Percentiles rank a stretch among this genome's conserved stretches.
phyloP scores from a whole-genome alignment of 2,329 filamentous ascomycete species.

The Pseudogymnoascus sp. region DNA sequence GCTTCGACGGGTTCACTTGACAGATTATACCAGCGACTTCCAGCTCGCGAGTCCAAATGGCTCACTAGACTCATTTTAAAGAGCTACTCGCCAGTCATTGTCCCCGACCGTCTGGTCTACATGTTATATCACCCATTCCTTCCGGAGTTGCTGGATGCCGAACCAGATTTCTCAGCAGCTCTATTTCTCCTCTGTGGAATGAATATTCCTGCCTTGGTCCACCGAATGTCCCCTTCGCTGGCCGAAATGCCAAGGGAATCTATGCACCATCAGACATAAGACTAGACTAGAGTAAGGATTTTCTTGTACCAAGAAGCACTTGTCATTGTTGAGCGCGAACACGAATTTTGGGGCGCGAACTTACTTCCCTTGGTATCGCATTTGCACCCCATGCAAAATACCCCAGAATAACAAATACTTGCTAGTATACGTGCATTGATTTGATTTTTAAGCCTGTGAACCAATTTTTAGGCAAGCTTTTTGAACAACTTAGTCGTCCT shows the following conservation, averaged over 20 bases:
- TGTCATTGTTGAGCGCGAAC: neutral
- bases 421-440: neutral
- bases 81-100: slow-evolving; percentile 57
- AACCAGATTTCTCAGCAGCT: slow-evolving; percentile 1
- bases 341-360: neutral
- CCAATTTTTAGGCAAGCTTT: neutral
- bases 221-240: neutral
- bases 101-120: slow-evolving; percentile 43
- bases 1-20: slow-evolving; percentile 39
- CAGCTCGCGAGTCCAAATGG: slow-evolving; percentile 75
- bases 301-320: neutral
- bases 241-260: neutral
- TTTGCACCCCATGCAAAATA: neutral
- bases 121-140: slow-evolving; percentile 4
- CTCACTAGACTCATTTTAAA: slow-evolving; percentile 75
- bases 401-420: neutral
- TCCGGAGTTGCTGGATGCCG: neutral
- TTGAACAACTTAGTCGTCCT: neutral
- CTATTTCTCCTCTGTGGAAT: neutral
- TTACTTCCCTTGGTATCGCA: neutral
- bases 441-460: neutral
- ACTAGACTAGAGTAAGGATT: neutral
- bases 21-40: slow-evolving; percentile 51
- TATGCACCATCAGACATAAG: neutral
- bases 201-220: neutral